A percentile compares a stretch with the other conserved stretches of the same genome.
phyloP scores from a whole-genome alignment of 139 green algal genomes.

The Micractinium sp. region DNA sequence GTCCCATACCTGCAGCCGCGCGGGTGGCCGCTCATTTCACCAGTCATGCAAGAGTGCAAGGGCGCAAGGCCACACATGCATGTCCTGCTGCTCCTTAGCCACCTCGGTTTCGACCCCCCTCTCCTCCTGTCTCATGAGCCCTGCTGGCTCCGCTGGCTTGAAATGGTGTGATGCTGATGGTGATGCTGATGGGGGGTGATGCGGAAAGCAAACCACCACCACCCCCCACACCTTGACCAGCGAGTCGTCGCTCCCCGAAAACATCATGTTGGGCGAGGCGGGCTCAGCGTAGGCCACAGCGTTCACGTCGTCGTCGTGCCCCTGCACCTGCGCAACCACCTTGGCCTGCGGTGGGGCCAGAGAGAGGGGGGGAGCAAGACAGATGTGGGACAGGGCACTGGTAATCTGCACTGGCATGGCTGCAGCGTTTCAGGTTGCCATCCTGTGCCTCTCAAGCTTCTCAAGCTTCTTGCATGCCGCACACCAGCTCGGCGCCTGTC shows the following conservation, averaged over 20 bases:
- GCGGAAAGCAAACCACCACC: no score
- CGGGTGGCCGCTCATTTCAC: no score
- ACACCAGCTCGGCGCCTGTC: not conserved
- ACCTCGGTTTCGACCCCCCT: no score
- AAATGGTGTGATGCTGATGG: no score
- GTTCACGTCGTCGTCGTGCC: conserved; percentile 76
- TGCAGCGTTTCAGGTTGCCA: no score
- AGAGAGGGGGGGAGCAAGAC: not conserved
- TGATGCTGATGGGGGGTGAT: no score
- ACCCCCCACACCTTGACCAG: conserved; percentile 72
- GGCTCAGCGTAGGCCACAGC: conserved; percentile 83
- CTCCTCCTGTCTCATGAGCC: no score
- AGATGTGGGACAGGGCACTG: not conserved
- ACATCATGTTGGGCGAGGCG: conserved; percentile 73
- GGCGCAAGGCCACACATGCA: no score
- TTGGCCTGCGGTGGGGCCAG: not conserved
- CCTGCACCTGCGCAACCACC: not conserved
- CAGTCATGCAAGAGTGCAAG: no score
- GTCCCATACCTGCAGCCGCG: conserved; percentile 74
- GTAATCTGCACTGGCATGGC: not conserved
- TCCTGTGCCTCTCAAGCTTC: no score
- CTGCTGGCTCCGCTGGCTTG: no score
- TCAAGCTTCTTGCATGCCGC: not conserved
- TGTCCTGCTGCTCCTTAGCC: no score
- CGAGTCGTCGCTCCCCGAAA: conserved; percentile 85